phyloP scores from a whole-genome alignment of 495 filamentous ascomycete genomes.

The Aspergillus nidulans region DNA sequence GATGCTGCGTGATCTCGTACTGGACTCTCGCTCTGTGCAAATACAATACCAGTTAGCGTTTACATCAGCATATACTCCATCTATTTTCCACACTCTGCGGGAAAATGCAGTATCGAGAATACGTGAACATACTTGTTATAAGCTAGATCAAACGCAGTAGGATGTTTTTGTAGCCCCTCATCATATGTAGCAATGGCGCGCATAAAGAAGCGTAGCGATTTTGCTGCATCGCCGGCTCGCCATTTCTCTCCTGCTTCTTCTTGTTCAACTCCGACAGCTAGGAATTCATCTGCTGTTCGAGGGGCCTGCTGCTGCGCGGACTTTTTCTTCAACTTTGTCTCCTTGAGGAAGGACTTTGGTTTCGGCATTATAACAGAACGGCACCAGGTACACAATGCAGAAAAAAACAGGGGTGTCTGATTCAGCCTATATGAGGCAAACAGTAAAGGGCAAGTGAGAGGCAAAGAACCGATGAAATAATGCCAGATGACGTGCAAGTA shows the following conservation, averaged over 20 bases:
- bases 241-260: constrained; percentile 72
- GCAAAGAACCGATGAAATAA: background rate
- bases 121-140: constrained; percentile 59
- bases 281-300: constrained; percentile 57
- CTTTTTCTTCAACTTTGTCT: constrained; percentile 44
- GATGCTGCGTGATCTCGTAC: constrained; percentile 61
- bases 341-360: constrained; percentile 48
- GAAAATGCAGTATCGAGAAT: background rate
- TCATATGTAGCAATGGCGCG: constrained; percentile 63
- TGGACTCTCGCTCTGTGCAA: constrained; percentile 53
- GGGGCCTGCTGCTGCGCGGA: constrained; percentile 41
- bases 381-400: too few species aligned
- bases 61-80: background rate
- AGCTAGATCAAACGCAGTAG: constrained; percentile 61
- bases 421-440: too few species aligned
- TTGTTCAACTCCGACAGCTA: constrained; percentile 60
- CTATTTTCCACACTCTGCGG: background rate
- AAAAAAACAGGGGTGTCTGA: too few species aligned
- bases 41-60: background rate
- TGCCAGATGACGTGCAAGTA: background rate
- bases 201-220: constrained; percentile 63
- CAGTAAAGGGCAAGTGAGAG: too few species aligned
- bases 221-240: constrained; percentile 65
- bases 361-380: constrained; percentile 43
- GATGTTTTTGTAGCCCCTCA: constrained; percentile 54